Conservation (phyloP, 208 protist species). For the Kentomonas sorsogonicus region DNA sequence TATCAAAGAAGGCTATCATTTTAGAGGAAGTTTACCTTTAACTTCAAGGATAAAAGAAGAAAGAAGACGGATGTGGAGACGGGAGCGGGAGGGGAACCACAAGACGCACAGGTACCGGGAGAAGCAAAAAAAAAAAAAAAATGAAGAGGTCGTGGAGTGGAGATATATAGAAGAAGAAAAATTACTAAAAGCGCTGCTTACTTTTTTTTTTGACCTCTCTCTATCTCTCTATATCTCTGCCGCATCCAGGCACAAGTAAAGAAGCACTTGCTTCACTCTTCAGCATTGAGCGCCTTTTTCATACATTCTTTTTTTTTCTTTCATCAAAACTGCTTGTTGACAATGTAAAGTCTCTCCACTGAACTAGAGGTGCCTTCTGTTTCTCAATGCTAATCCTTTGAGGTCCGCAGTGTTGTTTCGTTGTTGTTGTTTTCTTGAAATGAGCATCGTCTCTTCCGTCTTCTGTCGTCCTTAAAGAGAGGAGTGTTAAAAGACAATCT, state of each 20-base stretch:
- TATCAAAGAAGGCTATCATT: too few species aligned
- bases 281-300: not conserved
- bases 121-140: not conserved
- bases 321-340: not conserved
- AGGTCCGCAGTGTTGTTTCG: too few species aligned
- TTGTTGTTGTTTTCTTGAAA: too few species aligned
- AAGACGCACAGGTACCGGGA: not conserved
- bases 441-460: too few species aligned
- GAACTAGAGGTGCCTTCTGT: too few species aligned
- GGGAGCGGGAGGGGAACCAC: not conserved
- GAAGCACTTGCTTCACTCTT: not conserved
- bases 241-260: not conserved
- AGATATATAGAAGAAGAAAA: slow-evolving; percentile 1
- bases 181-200: not conserved
- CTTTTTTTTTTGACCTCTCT: slow-evolving; percentile 16
- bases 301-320: not conserved
- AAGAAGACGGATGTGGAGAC: too few species aligned
- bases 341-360: too few species aligned
- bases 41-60: slow-evolving; percentile 3
- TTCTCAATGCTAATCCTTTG: too few species aligned
- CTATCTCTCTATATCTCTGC: slow-evolving; percentile 1
- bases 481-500: too few species aligned
- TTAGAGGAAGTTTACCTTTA: not conserved
- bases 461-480: too few species aligned
- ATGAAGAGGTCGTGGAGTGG: not conserved